phyloP scores from a whole-genome alignment of 2,329 filamentous ascomycete species.

The Chrysoporthe deuterocubensis region DNA sequence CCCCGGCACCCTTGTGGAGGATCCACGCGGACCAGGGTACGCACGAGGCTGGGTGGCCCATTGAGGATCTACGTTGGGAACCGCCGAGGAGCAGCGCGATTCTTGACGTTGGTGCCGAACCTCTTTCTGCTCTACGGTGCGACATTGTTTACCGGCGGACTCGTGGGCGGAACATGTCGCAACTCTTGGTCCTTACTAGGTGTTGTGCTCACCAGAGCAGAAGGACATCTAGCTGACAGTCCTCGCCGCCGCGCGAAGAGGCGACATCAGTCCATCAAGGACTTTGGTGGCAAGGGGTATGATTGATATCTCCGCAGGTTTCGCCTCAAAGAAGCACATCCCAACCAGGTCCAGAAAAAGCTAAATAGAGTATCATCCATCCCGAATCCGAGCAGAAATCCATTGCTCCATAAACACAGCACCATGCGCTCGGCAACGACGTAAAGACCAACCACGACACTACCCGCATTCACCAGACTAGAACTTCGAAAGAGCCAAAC shows the following conservation, averaged over 20 bases:
- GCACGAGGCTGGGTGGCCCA: no score
- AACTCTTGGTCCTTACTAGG: no score
- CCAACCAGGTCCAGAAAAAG: background rate
- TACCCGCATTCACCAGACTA: background rate
- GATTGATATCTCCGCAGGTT: slow-evolving; percentile 1
- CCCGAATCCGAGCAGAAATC: background rate
- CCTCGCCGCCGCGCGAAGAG: background rate
- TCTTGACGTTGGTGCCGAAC: no score
- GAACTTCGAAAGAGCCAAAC: background rate
- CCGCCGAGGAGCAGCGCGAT: no score
- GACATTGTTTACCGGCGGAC: no score
- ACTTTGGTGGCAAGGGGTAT: slow-evolving; percentile 7
- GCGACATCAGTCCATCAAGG: background rate
- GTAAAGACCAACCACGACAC: background rate
- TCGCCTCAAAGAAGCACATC: background rate
- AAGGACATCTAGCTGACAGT: background rate
- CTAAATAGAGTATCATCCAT: slow-evolving; percentile 7
- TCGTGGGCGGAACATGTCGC: no score
- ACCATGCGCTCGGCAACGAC: background rate
- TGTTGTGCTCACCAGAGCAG: no score
- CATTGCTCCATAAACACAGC: slow-evolving; percentile 1
- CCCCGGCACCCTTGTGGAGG: no score
- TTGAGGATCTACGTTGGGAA: no score
- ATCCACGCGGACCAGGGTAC: no score
- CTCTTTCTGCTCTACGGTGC: no score